phyloP scores from a whole-genome alignment of 345 rosid genomes.

The Hirschfeldia incana region DNA sequence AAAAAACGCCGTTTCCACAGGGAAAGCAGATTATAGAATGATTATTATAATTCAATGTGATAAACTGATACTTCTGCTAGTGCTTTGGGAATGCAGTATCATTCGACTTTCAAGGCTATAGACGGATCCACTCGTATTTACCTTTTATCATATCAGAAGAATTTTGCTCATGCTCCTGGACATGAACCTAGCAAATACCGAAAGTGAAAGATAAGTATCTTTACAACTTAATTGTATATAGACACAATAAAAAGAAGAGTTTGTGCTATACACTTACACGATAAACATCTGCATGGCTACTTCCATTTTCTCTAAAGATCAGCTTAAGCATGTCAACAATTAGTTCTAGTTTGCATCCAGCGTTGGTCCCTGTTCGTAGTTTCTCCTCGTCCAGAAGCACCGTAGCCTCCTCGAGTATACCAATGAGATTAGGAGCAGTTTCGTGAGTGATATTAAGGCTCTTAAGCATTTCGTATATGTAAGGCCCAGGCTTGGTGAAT shows the following conservation, averaged over 20 bases:
- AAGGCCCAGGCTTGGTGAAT: slow-evolving; percentile 89
- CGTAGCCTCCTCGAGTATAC: slow-evolving; percentile 71
- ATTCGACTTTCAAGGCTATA: slow-evolving; percentile 9
- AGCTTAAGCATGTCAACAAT: slow-evolving; percentile 67
- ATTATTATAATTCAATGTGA: background rate
- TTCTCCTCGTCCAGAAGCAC: slow-evolving; percentile 76
- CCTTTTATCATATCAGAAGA: slow-evolving; percentile 64
- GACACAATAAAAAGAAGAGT: background rate
- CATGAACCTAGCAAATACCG: slow-evolving; percentile 69
- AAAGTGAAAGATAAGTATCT: slow-evolving; percentile 8
- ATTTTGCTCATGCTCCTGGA: slow-evolving; percentile 65
- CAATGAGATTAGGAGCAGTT: slow-evolving; percentile 73
- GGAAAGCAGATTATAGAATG: background rate
- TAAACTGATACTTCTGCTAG: slow-evolving; percentile 6
- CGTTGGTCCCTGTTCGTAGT: slow-evolving; percentile 45
- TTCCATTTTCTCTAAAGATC: slow-evolving; percentile 66
- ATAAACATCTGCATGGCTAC: slow-evolving; percentile 63
- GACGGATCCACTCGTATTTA: slow-evolving; percentile 31
- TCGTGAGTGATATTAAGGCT: slow-evolving; percentile 78
- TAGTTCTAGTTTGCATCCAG: slow-evolving; percentile 73
- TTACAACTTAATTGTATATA: background rate
- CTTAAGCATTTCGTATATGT: slow-evolving; percentile 76
- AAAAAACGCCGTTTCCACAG: slow-evolving; percentile 1
- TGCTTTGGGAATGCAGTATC: slow-evolving; percentile 13
- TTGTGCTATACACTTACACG: slow-evolving; percentile 58